Base-by-base conservation (phyloP, 2,329 filamentous ascomycete species). In the Talaromyces pinophilus region DNA sequence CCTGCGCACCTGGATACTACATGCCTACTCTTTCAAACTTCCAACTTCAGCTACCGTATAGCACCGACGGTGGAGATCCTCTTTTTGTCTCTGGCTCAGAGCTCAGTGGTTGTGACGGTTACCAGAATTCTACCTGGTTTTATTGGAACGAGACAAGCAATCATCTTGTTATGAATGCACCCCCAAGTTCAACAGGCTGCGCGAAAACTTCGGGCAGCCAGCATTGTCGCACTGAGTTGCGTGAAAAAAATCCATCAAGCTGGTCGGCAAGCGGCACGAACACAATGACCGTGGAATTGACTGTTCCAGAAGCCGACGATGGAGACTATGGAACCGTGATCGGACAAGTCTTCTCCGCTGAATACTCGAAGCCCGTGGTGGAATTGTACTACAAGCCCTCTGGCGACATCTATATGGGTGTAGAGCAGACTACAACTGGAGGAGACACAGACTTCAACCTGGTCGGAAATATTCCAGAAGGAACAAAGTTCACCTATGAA, bases 171-270 rank as follows among this genome's bases (percentile, higher is more conserved):
- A 76, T 80, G 73, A 79, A 77, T 70, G 79, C 81, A 1, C 77
- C 79, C 1, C 78, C 78, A 8, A 76, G 75, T 10, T 71, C 74
- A 1, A 69, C 76, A 1, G 71, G 69, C 7, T 82, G 79, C 67
- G 78, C 80, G 7, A 81, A 74, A 1, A 82, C 80, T 0, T 67
- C 74, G 0, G 75, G 80, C 71, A 80, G 78, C 70, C 65, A 76
- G 55, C 80, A 82, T 68, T 82, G 80, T 69, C 79, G 79, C 33
- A 80, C 77, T 10, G 80, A 82, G 69, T 71, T 82, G 13, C 78
- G 79, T 19, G 80, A 82, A 71, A 65, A 62, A 17, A 70, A 61
- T 35, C 78, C 77, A 6, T 59, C 59, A 8, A 69, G 64, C 1
- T 72, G 79, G 78, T 70, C 74, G 52, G 77, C 79, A 7, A 75